Base-by-base conservation (phyloP, 805 yeast genomes). In the Torulaspora quercuum region DNA sequence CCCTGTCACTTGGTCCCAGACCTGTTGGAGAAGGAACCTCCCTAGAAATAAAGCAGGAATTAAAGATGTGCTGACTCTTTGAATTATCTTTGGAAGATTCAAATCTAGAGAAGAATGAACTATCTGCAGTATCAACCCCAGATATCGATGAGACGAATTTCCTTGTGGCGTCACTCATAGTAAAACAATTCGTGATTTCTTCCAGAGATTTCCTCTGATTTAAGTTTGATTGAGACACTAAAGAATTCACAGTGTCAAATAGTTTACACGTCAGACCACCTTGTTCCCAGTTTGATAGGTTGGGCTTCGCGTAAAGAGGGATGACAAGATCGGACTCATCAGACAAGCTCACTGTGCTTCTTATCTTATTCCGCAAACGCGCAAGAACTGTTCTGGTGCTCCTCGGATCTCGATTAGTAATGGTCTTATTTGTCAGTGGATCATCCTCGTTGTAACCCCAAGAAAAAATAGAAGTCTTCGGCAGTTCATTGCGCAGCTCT, bases 401-500 rank as follows among this genome's bases (percentile, higher is more conserved):
- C 20, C 31, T 33, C 12, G 29, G 13, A 15, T 23, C 35, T 24
- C 29, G 11, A 15, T n/a, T 17, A 25, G 11, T 35, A 4, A 37
- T 24, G 41, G 34, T 1, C 46, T 40, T 33, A 46, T 39, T 29
- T 8, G 47, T 49, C 20, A 49, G 34, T 7, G 47, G 45, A 33
- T 56, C 59, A 8, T 53, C 50, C 29, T 58, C 52, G 37, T 57
- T 61, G 14, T 69, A 47, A 0, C 70, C 75, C 77, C 80, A 78
- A 2, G 72, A 64, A 25, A 71, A 65, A 0, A 71, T 43, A 2
- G 67, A 49, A 2, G 59, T 53, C 49, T 76, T 78, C 1, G 80
- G 71, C 10, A 80, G 65, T 49, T 85, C 94, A 54, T 89, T 96
- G 37, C 75, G 67, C 12, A 88, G 33, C 6, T 69, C 72, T n/a